These are phyloP conservation scores for Cadophora gregata DNA, from an alignment of 2,329 filamentous ascomycete genomes.

Conservation along the genomic window DNA sequence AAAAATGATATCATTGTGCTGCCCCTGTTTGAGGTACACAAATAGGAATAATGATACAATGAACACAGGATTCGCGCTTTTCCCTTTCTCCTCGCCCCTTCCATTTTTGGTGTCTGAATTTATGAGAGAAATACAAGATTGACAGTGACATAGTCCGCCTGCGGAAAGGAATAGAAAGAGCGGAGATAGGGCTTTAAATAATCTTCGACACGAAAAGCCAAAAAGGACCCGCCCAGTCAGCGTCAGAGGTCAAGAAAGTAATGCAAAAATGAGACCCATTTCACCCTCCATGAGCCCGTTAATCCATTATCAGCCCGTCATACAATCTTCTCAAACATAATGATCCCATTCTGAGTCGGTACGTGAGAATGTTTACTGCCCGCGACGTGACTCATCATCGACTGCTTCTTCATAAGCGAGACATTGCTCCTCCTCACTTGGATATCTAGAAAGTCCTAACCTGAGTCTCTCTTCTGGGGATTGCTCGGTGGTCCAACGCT, in stretches of 20 bases:
- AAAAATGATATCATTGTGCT: too few species aligned
- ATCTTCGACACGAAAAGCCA: not conserved
- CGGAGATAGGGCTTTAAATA: too few species aligned
- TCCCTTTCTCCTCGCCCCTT: not conserved
- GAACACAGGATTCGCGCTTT: too few species aligned
- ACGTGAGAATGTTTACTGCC: not conserved
- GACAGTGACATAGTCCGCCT: not conserved
- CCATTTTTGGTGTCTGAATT: not conserved
- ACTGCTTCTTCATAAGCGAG: constrained; percentile 14
- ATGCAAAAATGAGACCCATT: not conserved
- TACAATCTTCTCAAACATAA: not conserved
- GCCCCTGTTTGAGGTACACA: too few species aligned
- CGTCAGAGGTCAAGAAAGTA: not conserved
- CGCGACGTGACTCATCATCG: constrained; percentile 10
- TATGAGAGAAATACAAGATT: not conserved
- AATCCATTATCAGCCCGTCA: not conserved
- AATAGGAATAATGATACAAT: too few species aligned
- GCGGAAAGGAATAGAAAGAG: not conserved
- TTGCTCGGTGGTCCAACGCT: constrained; percentile 17
- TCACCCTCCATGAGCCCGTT: not conserved
- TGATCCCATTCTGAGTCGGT: not conserved
- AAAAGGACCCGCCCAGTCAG: not conserved
- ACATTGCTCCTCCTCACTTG: constrained; percentile 13
- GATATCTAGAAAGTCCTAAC: constrained; percentile 24
- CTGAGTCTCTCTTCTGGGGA: constrained; percentile 25